A percentile compares a stretch with the other conserved stretches of the same genome.
Conservation (phyloP, 2,329 filamentous ascomycete genomes). For the Colletotrichum shisoi region DNA sequence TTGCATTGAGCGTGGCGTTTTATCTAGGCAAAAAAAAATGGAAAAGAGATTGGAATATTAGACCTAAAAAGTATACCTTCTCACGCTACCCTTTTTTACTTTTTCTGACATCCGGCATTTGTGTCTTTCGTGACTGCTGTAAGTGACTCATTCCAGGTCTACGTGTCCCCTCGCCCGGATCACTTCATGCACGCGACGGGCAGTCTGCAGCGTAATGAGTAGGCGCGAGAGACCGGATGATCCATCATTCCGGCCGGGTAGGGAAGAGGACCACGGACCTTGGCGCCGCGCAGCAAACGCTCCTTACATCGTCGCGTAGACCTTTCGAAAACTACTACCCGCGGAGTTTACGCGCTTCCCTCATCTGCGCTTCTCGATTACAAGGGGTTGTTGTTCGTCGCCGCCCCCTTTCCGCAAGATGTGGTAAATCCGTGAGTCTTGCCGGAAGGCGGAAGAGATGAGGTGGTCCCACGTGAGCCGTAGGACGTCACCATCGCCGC, state of each 20-base stretch:
- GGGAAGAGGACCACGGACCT: background rate
- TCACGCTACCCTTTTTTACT: background rate
- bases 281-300: background rate
- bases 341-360: background rate
- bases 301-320: background rate
- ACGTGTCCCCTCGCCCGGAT: constrained; percentile 5
- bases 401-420: background rate
- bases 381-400: background rate
- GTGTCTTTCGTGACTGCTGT: background rate
- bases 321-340: background rate
- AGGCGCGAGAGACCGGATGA: constrained; percentile 7
- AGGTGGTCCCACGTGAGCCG: background rate
- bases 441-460: background rate
- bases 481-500: background rate
- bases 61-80: constrained; percentile 4
- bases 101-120: background rate
- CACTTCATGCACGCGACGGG: background rate
- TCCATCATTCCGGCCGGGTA: background rate
- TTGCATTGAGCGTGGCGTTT: constrained; percentile 39
- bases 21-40: constrained; percentile 28
- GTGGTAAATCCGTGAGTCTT: background rate
- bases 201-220: constrained; percentile 9
- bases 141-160: background rate
- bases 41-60: constrained; percentile 21
- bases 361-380: background rate